These are phyloP conservation scores for Hyparrhenia diplandra DNA, from an alignment of 176 grass and related monocot genomes.

Conservation along the genomic window DNA sequence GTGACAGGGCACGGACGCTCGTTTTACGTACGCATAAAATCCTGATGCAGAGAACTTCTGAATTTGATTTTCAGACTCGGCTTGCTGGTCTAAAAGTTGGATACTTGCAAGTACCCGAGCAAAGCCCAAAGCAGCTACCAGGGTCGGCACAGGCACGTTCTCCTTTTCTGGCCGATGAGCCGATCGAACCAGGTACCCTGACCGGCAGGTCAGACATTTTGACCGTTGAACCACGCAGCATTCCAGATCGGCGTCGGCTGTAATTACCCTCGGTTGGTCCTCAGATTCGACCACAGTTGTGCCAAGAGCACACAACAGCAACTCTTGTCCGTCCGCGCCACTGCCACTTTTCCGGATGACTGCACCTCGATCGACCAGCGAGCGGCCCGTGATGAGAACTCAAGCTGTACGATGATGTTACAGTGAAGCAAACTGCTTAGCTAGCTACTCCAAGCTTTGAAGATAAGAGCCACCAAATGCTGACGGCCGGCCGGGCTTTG, in stretches of 20 bases:
- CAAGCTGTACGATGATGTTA: neutral
- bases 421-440: neutral
- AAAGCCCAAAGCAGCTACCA: neutral
- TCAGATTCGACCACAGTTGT: neutral
- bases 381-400: neutral
- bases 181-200: constrained; percentile 25
- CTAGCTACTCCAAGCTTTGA: neutral
- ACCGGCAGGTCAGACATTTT: neutral
- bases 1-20: too few relatives aligned
- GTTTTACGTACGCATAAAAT: too few relatives aligned
- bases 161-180: neutral
- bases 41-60: neutral
- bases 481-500: too few relatives aligned
- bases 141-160: neutral
- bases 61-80: neutral
- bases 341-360: too few relatives aligned
- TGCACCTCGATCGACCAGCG: neutral
- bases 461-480: too few relatives aligned
- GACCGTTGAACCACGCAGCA: constrained; percentile 17
- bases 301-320: neutral
- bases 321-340: neutral
- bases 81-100: neutral
- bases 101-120: neutral
- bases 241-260: neutral
- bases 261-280: neutral